A percentile compares a stretch with the other conserved stretches of the same genome.
These are phyloP conservation scores for Rhododendron mucronatum DNA, from an alignment of 148 eudicot species.

Conservation along the genomic window DNA sequence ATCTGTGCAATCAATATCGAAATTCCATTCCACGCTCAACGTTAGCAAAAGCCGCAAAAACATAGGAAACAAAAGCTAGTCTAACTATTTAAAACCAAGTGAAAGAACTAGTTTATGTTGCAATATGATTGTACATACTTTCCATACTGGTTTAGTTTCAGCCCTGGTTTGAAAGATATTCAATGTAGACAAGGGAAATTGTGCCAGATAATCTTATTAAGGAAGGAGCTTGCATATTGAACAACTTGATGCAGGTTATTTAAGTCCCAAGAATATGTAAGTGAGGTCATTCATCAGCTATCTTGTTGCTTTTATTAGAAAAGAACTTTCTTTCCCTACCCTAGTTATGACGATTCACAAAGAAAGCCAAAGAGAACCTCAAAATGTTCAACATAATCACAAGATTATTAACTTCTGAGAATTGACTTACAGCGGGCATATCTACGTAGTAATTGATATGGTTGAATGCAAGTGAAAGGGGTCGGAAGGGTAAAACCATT, in stretches of 20 bases:
- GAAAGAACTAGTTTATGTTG: neutral
- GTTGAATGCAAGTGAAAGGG: conserved; percentile 58
- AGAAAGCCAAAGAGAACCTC: neutral
- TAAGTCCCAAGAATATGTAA: neutral
- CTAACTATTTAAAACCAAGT: neutral
- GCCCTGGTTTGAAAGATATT: neutral
- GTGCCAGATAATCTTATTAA: neutral
- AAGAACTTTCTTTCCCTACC: neutral
- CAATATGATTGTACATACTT: neutral
- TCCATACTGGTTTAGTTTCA: neutral
- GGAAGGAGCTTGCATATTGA: neutral
- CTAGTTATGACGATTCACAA: neutral
- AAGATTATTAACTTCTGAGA: neutral
- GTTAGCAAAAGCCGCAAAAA: neutral
- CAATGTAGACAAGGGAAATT: neutral
- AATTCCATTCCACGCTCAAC: neutral
- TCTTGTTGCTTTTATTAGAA: neutral
- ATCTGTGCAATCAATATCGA: neutral
- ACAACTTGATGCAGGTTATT: neutral
- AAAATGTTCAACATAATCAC: neutral
- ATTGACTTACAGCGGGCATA: conserved; percentile 56
- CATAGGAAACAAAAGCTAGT: neutral
- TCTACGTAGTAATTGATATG: conserved; percentile 59
- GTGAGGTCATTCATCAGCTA: neutral
- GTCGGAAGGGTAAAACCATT: conserved; percentile 63